These are phyloP conservation scores for Gloeopeniophorella convolvens DNA, from an alignment of 768 basidiomycete genomes.

Conservation along the genomic window DNA sequence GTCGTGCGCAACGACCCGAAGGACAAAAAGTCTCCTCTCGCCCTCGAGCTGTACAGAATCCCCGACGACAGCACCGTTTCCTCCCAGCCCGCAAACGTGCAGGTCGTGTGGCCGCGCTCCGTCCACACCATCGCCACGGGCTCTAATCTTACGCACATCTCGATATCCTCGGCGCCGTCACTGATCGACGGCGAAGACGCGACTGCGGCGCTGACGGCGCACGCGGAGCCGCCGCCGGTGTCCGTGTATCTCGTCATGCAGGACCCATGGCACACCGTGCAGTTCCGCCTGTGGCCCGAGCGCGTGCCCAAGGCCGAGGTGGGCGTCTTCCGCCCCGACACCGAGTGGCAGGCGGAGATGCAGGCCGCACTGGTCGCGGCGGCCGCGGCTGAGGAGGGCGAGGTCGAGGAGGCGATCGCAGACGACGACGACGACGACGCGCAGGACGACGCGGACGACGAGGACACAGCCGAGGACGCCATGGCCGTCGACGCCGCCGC, in stretches of 20 bases:
- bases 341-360: slow-evolving; percentile 13
- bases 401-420: slow-evolving; percentile 1
- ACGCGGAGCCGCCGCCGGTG: slow-evolving; percentile 14
- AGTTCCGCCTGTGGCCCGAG: slow-evolving; percentile 19
- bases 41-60: slow-evolving; percentile 16
- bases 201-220: slow-evolving; percentile 4
- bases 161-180: slow-evolving; percentile 14
- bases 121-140: slow-evolving; percentile 13
- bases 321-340: slow-evolving; percentile 8
- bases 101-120: slow-evolving; percentile 9
- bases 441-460: background rate
- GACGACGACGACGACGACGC: background rate
- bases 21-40: slow-evolving; percentile 5
- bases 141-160: slow-evolving; percentile 1
- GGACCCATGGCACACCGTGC: slow-evolving; percentile 15
- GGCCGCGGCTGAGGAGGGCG: slow-evolving; percentile 5
- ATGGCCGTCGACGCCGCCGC: slow-evolving; percentile 6
- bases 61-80: slow-evolving; percentile 3
- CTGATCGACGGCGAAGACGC: slow-evolving; percentile 10
- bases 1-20: slow-evolving; percentile 16
- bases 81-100: background rate
- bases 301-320: slow-evolving; percentile 13
- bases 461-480: too few species aligned
- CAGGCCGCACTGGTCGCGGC: slow-evolving; percentile 1
- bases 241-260: slow-evolving; percentile 16